Conservation (phyloP, 2,329 filamentous ascomycete species). For the Fusarium concolor region DNA sequence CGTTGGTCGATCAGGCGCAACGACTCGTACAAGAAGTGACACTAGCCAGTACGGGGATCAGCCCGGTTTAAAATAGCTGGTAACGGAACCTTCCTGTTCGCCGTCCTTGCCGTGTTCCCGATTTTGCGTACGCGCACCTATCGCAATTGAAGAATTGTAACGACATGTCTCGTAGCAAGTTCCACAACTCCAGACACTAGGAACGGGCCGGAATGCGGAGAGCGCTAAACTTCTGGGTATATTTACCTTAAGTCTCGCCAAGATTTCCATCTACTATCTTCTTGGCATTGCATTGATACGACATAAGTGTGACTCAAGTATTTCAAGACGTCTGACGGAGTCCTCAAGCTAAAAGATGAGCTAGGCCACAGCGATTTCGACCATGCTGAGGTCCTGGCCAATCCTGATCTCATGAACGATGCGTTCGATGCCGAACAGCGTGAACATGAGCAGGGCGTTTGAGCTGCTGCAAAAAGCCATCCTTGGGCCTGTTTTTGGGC, state of each 20-base stretch:
- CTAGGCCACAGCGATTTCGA: slow-evolving; percentile 26
- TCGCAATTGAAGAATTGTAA: not conserved
- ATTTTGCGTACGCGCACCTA: slow-evolving; percentile 16
- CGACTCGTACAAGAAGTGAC: not conserved
- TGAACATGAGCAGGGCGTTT: slow-evolving; percentile 56
- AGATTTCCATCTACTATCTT: not conserved
- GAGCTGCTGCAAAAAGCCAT: slow-evolving; percentile 54
- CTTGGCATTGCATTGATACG: not conserved
- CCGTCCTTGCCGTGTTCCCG: slow-evolving; percentile 6
- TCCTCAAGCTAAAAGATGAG: slow-evolving; percentile 15
- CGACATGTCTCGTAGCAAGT: not conserved
- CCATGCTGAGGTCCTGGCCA: slow-evolving; percentile 25
- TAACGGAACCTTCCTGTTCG: not conserved
- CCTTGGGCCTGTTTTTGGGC: slow-evolving; percentile 62
- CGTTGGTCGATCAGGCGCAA: not conserved
- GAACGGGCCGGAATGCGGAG: slow-evolving; percentile 8
- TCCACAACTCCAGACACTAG: slow-evolving; percentile 4
- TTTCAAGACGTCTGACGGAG: slow-evolving; percentile 9
- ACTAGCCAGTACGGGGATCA: slow-evolving; percentile 12
- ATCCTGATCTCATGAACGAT: slow-evolving; percentile 37
- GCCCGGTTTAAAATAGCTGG: not conserved
- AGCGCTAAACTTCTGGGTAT: not conserved
- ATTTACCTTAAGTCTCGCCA: slow-evolving; percentile 10
- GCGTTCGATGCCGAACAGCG: slow-evolving; percentile 52
- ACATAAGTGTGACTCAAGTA: not conserved